Evolutionary conservation across 371 early-diverging fungal species (phyloP).

Genomic region (Mortierella sp.): DNA sequence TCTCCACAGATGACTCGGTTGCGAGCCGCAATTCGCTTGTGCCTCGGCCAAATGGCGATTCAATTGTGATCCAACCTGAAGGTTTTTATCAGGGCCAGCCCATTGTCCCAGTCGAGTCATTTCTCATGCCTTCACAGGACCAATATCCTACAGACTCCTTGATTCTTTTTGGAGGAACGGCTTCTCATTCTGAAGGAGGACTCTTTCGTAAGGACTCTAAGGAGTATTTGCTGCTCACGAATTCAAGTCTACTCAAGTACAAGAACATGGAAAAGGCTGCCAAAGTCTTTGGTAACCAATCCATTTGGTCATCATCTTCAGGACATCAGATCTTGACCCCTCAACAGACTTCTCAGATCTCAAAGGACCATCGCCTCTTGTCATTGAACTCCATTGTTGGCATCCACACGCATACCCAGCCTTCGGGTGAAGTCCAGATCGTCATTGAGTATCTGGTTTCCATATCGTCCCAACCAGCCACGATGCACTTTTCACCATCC

Average conservation of each 20-base stretch:
- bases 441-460: slow-evolving; percentile 44
- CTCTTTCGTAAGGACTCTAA: slow-evolving; percentile 48
- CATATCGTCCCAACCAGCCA: slow-evolving; percentile 44
- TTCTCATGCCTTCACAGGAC: slow-evolving; percentile 49
- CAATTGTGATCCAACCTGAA: slow-evolving; percentile 7
- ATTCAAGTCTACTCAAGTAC: slow-evolving; percentile 45
- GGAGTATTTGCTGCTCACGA: slow-evolving; percentile 48
- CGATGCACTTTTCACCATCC: slow-evolving; percentile 50
- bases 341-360: slow-evolving; percentile 33
- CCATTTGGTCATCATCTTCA: slow-evolving; percentile 47
- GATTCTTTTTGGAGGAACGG: slow-evolving; percentile 50
- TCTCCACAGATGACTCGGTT: slow-evolving; percentile 49
- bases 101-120: slow-evolving; percentile 41
- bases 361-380: slow-evolving; percentile 43
- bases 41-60: slow-evolving; percentile 25
- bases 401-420: slow-evolving; percentile 20
- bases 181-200: slow-evolving; percentile 40
- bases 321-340: slow-evolving; percentile 51
- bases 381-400: slow-evolving; percentile 47
- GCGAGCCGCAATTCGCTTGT: slow-evolving; percentile 46
- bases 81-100: slow-evolving; percentile 46
- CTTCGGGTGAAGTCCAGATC: slow-evolving; percentile 19
- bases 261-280: slow-evolving; percentile 53
- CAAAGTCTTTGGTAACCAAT: slow-evolving; percentile 54
- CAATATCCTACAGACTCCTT: slow-evolving; percentile 48